Evolutionary conservation across 352 stramenopile species (phyloP).

Genomic region (Phytophthora boehmeriae): DNA sequence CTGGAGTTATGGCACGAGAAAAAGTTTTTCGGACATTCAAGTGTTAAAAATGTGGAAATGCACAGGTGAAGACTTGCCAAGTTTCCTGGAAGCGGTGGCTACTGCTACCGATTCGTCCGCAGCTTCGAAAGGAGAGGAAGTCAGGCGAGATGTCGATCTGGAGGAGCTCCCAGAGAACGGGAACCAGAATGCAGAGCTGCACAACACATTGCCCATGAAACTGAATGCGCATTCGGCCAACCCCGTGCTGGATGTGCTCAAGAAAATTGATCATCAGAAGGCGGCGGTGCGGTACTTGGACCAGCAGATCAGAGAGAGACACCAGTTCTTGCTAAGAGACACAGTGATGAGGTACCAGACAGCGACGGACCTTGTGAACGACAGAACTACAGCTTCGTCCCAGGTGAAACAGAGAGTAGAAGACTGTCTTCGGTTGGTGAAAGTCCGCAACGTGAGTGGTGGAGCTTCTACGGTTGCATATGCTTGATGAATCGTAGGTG

Average conservation of each 20-base stretch:
- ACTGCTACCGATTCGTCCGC: constrained; percentile 6
- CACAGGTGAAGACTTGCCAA: constrained; percentile 73
- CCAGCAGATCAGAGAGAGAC: constrained; percentile 55
- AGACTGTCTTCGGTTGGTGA: constrained; percentile 71
- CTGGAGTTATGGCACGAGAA: constrained; percentile 85
- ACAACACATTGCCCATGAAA: constrained; percentile 70
- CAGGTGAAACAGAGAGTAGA: constrained; percentile 63
- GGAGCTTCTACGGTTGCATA: background rate
- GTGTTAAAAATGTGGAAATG: constrained; percentile 81
- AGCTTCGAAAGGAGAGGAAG: constrained; percentile 8
- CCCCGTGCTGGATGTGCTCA: constrained; percentile 73
- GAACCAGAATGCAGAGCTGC: constrained; percentile 30
- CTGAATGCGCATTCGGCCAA: constrained; percentile 81
- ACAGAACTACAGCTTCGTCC: constrained; percentile 50
- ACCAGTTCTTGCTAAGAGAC: constrained; percentile 62
- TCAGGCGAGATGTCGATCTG: constrained; percentile 6
- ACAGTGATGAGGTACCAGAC: constrained; percentile 56
- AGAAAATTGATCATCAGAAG: constrained; percentile 84
- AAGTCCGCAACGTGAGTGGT: constrained; percentile 77
- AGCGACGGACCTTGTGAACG: constrained; percentile 53
- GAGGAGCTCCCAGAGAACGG: constrained; percentile 40
- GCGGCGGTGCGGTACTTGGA: constrained; percentile 69
- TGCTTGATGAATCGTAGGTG: background rate
- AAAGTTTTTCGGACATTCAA: constrained; percentile 54
- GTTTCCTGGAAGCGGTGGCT: constrained; percentile 43